Conservation (phyloP, 2,329 filamentous ascomycete genomes). For the Aspergillus jensenii region DNA sequence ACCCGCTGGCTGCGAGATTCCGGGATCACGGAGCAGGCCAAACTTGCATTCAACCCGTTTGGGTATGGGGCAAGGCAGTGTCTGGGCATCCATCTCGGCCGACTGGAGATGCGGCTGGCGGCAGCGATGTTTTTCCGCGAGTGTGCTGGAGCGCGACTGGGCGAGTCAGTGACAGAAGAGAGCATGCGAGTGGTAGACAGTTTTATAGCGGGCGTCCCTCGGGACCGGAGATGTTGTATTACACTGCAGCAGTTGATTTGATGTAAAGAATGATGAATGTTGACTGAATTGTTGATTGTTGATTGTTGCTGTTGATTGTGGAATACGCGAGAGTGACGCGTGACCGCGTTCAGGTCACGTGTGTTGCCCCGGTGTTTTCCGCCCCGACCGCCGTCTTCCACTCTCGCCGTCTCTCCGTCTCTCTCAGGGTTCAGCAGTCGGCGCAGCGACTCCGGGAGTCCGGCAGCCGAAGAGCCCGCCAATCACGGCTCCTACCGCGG, state of each 20-base stretch:
- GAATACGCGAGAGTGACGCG: too few species aligned
- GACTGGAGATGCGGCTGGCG: slow-evolving; percentile 1
- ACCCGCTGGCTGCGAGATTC: background rate
- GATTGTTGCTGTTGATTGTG: background rate
- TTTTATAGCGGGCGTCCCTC: slow-evolving; percentile 2
- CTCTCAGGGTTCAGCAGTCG: too few species aligned
- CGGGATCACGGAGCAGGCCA: background rate
- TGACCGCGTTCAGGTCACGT: too few species aligned
- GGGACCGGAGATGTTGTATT: background rate
- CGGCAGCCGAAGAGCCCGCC: too few species aligned
- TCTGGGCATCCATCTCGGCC: slow-evolving; percentile 3
- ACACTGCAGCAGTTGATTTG: background rate
- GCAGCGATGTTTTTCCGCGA: slow-evolving; percentile 4
- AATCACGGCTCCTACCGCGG: too few species aligned
- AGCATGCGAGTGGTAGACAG: slow-evolving; percentile 5
- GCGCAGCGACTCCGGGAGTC: too few species aligned
- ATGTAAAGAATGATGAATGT: background rate
- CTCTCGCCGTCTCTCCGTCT: too few species aligned
- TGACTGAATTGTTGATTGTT: background rate
- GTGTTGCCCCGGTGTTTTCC: too few species aligned
- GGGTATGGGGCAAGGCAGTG: slow-evolving; percentile 1
- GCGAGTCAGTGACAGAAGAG: background rate
- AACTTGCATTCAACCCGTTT: background rate
- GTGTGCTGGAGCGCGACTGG: slow-evolving; percentile 1
- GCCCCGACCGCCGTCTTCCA: too few species aligned